A percentile compares a stretch with the other conserved stretches of the same genome.
Conservation (phyloP, 2,329 filamentous ascomycete genomes). For the Cercospora zeina region DNA sequence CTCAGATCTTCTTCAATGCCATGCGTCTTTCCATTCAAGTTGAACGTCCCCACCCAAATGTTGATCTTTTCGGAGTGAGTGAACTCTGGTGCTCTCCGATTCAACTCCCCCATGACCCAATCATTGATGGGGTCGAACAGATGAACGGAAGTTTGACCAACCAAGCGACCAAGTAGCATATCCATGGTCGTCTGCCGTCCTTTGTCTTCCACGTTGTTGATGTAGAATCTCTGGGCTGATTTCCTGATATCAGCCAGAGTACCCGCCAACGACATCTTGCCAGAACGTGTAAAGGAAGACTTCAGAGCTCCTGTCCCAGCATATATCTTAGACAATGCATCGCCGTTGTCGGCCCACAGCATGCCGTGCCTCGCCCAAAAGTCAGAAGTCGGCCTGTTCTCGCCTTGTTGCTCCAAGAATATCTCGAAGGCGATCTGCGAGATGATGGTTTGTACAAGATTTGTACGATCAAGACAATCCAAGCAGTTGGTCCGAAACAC, state of each 20-base stretch:
- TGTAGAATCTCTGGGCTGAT: slow-evolving; percentile 88
- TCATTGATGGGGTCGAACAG: slow-evolving; percentile 95
- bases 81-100: slow-evolving; percentile 66
- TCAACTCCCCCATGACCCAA: slow-evolving; percentile 75
- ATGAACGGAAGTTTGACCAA: slow-evolving; percentile 79
- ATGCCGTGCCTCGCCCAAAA: slow-evolving; percentile 92
- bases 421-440: slow-evolving; percentile 88
- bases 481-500: slow-evolving; percentile 94
- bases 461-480: slow-evolving; percentile 93
- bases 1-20: slow-evolving; percentile 78
- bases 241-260: slow-evolving; percentile 94
- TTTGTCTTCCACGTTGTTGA: slow-evolving; percentile 97
- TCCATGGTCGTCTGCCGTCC: slow-evolving; percentile 92
- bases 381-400: slow-evolving; percentile 66
- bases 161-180: slow-evolving; percentile 81
- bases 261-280: slow-evolving; percentile 93
- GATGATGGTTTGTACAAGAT: slow-evolving; percentile 92
- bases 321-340: slow-evolving; percentile 91
- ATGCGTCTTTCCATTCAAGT: slow-evolving; percentile 82
- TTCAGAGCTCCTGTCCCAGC: slow-evolving; percentile 95
- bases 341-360: slow-evolving; percentile 96
- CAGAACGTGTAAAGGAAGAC: slow-evolving; percentile 88
- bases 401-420: slow-evolving; percentile 72
- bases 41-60: slow-evolving; percentile 88
- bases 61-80: slow-evolving; percentile 72